A percentile compares a stretch with the other conserved stretches of the same genome.
Evolutionary conservation across 192 early-diverging fungal genomes (phyloP).

Genomic region (Obelidium mucronatum): DNA sequence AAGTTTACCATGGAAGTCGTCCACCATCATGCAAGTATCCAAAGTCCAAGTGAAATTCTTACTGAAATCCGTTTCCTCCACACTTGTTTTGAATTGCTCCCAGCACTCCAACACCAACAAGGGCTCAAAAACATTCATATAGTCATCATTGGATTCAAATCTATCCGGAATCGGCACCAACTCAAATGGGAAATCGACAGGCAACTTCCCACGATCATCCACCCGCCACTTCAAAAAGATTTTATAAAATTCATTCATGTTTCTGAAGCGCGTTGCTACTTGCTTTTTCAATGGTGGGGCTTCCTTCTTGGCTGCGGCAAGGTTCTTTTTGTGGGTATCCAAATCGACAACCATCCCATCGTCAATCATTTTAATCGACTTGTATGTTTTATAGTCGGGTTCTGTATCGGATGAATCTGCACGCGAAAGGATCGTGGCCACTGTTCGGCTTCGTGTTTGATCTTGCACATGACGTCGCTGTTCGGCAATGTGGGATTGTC

Average conservation of each 20-base stretch:
- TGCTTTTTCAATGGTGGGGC: not conserved
- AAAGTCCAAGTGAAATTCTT: slow-evolving; percentile 54
- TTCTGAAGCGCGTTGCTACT: slow-evolving; percentile 19
- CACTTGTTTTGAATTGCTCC: slow-evolving; percentile 78
- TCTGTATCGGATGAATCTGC: slow-evolving; percentile 27
- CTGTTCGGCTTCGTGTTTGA: not conserved
- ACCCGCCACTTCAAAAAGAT: slow-evolving; percentile 41
- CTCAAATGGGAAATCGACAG: slow-evolving; percentile 40
- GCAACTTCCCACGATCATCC: slow-evolving; percentile 41
- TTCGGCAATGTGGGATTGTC: slow-evolving; percentile 20
- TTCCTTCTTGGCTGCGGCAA: not conserved
- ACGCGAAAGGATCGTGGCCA: slow-evolving; percentile 11
- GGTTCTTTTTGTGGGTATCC: not conserved
- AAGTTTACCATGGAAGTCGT: slow-evolving; percentile 71
- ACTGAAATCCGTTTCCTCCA: slow-evolving; percentile 65
- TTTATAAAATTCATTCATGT: slow-evolving; percentile 43
- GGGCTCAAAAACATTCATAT: slow-evolving; percentile 77
- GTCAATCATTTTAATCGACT: slow-evolving; percentile 28
- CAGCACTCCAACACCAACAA: slow-evolving; percentile 85
- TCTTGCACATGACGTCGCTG: slow-evolving; percentile 3
- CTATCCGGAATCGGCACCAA: slow-evolving; percentile 61
- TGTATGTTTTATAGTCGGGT: not conserved
- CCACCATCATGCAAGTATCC: slow-evolving; percentile 64
- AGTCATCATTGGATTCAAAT: slow-evolving; percentile 68
- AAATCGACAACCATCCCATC: slow-evolving; percentile 13